Evolutionary conservation across 495 filamentous ascomycete genomes (phyloP).

Genomic region (Xylaria castorea): DNA sequence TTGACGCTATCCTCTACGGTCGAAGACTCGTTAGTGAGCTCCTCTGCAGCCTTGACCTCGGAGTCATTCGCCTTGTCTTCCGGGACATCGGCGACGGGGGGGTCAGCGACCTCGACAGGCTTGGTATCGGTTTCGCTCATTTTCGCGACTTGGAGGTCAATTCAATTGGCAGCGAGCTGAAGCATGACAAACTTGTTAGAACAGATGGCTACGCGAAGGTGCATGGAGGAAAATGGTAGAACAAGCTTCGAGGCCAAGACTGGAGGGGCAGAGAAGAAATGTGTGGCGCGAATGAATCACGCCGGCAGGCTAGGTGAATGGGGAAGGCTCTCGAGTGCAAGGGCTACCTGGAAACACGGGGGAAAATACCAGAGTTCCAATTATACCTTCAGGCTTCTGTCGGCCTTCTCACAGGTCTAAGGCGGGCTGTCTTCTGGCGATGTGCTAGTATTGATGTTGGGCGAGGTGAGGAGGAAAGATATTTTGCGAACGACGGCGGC

Average conservation of each 20-base stretch:
- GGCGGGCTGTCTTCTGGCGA: neutral
- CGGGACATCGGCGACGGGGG: slow-evolving; percentile 8
- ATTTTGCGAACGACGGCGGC: slow-evolving; percentile 23
- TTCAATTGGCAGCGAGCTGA: neutral
- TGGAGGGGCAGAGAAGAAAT: slow-evolving; percentile 15
- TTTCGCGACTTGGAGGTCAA: slow-evolving; percentile 13
- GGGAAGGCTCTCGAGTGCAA: neutral
- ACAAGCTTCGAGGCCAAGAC: neutral
- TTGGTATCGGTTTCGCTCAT: slow-evolving; percentile 40
- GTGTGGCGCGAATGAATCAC: slow-evolving; percentile 18
- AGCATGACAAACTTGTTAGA: neutral
- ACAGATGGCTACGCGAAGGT: neutral
- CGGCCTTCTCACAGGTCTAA: neutral
- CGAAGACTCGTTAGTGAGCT: slow-evolving; percentile 9
- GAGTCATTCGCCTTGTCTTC: slow-evolving; percentile 18
- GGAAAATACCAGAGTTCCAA: slow-evolving; percentile 11
- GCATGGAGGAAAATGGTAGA: neutral
- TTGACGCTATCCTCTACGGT: slow-evolving; percentile 11
- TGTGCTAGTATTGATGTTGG: neutral
- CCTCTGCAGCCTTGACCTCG: slow-evolving; percentile 24
- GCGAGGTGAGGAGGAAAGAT: slow-evolving; percentile 14
- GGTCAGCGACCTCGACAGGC: slow-evolving; percentile 33
- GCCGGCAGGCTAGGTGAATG: neutral
- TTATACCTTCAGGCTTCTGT: neutral
- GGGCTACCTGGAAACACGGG: neutral